A percentile compares a stretch with the other conserved stretches of the same genome.
Evolutionary conservation across 371 early-diverging fungal species (phyloP).

Genomic region (Batrachochytrium dendrobatidis): DNA sequence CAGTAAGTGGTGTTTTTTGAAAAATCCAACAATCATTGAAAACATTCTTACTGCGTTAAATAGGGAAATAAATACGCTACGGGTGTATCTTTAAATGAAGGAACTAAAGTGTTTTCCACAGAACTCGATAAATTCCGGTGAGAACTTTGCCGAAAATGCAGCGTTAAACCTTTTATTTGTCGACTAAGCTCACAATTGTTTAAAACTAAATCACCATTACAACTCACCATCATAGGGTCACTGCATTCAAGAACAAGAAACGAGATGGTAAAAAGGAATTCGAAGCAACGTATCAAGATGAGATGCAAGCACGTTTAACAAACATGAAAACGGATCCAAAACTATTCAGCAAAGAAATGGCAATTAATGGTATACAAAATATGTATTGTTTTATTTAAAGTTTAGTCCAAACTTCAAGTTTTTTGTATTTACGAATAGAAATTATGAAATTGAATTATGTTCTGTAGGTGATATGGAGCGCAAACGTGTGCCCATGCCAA

Average conservation of each 20-base stretch:
- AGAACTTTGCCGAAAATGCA: no score
- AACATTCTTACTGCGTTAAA: neutral
- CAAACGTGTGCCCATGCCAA: neutral
- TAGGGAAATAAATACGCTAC: conserved; percentile 31
- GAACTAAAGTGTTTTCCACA: conserved; percentile 9
- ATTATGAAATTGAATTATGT: neutral
- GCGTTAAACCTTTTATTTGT: no score
- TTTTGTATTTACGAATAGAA: neutral
- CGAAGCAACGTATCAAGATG: neutral
- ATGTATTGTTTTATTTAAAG: neutral
- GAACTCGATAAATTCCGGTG: conserved; percentile 20
- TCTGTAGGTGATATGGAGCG: neutral
- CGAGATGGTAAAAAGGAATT: conserved; percentile 1
- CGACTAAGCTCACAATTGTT: neutral
- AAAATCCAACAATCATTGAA: neutral
- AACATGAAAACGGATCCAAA: neutral
- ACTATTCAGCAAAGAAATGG: conserved; percentile 2
- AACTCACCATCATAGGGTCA: no score
- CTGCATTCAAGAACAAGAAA: neutral
- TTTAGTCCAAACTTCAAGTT: neutral
- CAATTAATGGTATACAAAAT: neutral
- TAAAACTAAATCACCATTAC: neutral
- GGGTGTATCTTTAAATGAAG: neutral
- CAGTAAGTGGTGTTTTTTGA: conserved; percentile 15
- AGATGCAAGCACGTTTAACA: neutral